phyloP scores from a whole-genome alignment of 805 yeast genomes.

The Wickerhamiella sergipiensis region DNA sequence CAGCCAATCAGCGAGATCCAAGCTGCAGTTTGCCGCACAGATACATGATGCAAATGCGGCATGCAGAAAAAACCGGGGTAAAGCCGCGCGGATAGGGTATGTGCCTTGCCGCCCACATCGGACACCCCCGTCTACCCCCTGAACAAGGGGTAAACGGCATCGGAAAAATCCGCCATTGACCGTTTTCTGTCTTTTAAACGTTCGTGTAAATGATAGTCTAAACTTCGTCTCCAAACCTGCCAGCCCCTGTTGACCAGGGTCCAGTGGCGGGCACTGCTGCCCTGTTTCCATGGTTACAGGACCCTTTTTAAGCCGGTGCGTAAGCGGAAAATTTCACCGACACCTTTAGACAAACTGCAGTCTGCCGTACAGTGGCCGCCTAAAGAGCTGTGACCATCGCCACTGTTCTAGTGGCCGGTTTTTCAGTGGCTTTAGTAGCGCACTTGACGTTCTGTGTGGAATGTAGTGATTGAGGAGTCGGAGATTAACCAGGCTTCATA shows the following conservation, averaged over 20 bases:
- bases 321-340: not conserved
- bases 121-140: too few relatives aligned
- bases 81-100: not conserved
- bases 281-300: not conserved
- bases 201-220: too few relatives aligned
- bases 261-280: too few relatives aligned
- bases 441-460: slow-evolving; percentile 9
- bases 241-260: too few relatives aligned
- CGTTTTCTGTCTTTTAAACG: too few relatives aligned
- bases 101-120: too few relatives aligned
- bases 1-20: not conserved
- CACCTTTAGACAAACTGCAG: slow-evolving; percentile 21
- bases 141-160: not conserved
- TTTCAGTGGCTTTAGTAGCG: not conserved
- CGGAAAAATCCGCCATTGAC: not conserved
- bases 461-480: slow-evolving; percentile 22
- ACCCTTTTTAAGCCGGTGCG: not conserved
- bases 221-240: too few relatives aligned
- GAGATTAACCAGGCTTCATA: slow-evolving; percentile 20
- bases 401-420: slow-evolving; percentile 13
- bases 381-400: not conserved
- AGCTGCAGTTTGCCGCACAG: not conserved
- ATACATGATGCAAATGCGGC: not conserved
- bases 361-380: slow-evolving; percentile 6
- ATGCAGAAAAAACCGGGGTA: not conserved